Percentiles rank a stretch among this genome's conserved stretches.
These are phyloP conservation scores for Phytophthora cactorum DNA, from an alignment of 352 stramenopile genomes.

Conservation along the genomic window DNA sequence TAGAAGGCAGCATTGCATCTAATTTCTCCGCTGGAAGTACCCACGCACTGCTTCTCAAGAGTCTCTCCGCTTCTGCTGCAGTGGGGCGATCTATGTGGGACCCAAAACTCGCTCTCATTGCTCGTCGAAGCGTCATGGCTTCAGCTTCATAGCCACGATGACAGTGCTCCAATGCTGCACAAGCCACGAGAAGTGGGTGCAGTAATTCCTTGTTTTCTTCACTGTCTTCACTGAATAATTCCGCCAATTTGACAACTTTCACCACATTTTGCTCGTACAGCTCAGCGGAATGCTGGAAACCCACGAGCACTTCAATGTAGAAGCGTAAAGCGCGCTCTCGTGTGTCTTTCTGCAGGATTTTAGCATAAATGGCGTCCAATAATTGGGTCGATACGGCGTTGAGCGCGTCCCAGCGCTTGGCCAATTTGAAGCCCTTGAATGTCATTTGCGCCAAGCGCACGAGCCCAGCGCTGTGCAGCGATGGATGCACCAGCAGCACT, in stretches of 20 bases:
- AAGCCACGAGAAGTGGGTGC: constrained; percentile 46
- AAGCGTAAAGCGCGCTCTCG: constrained; percentile 44
- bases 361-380: constrained; percentile 47
- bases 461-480: constrained; percentile 48
- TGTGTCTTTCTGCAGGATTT: constrained; percentile 33
- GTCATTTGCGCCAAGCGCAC: constrained; percentile 61
- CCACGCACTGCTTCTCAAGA: constrained; percentile 69
- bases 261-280: constrained; percentile 53
- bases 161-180: constrained; percentile 61
- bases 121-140: constrained; percentile 44
- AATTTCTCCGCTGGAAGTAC: constrained; percentile 49
- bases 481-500: constrained; percentile 42
- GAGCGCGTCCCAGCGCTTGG: constrained; percentile 79
- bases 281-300: constrained; percentile 78
- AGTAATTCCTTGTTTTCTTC: constrained; percentile 30
- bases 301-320: constrained; percentile 72
- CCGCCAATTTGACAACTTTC: constrained; percentile 52
- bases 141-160: constrained; percentile 77
- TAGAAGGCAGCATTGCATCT: constrained; percentile 55
- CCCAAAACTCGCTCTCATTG: constrained; percentile 46
- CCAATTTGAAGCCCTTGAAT: constrained; percentile 72
- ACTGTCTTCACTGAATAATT: constrained; percentile 46
- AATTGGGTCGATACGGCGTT: constrained; percentile 46
- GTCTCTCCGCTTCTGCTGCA: constrained; percentile 43
- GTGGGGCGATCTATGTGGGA: constrained; percentile 42